phyloP scores from a whole-genome alignment of 2,329 filamentous ascomycete genomes.

The Colletotrichum aenigma region DNA sequence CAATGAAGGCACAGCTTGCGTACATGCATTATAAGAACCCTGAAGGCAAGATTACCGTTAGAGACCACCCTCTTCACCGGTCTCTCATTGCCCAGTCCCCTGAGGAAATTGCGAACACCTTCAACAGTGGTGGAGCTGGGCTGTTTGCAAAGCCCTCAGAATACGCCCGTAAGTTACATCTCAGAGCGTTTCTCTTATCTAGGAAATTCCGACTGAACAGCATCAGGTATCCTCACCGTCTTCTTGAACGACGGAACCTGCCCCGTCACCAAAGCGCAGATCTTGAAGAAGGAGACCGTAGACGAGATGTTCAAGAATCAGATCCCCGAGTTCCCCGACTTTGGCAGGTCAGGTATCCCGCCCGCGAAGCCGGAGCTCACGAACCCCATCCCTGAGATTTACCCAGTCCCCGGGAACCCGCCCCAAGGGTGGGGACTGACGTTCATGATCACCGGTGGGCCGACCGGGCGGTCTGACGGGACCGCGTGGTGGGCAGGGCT shows the following conservation, averaged over 20 bases:
- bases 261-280: slow-evolving; percentile 55
- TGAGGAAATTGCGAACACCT: slow-evolving; percentile 33
- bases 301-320: slow-evolving; percentile 70
- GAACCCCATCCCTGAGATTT: slow-evolving; percentile 54
- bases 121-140: slow-evolving; percentile 67
- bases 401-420: slow-evolving; percentile 44
- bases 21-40: slow-evolving; percentile 58
- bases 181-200: rapidly evolving
- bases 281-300: slow-evolving; percentile 63
- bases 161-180: slow-evolving; percentile 53
- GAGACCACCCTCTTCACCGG: slow-evolving; percentile 55
- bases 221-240: slow-evolving; percentile 59
- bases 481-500: slow-evolving; percentile 65
- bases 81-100: slow-evolving; percentile 45
- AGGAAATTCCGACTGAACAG: neutral
- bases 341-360: slow-evolving; percentile 47
- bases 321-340: slow-evolving; percentile 58
- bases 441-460: slow-evolving; percentile 54
- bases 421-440: slow-evolving; percentile 70
- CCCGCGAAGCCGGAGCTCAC: slow-evolving; percentile 53
- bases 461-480: slow-evolving; percentile 54
- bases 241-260: slow-evolving; percentile 69
- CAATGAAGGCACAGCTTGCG: slow-evolving; percentile 59
- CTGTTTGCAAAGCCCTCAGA: slow-evolving; percentile 64
- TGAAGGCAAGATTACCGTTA: slow-evolving; percentile 41